Percentiles rank a stretch among this genome's conserved stretches.
Evolutionary conservation across 139 green algal genomes (phyloP).

Genomic region (Tetraselmis striata): DNA sequence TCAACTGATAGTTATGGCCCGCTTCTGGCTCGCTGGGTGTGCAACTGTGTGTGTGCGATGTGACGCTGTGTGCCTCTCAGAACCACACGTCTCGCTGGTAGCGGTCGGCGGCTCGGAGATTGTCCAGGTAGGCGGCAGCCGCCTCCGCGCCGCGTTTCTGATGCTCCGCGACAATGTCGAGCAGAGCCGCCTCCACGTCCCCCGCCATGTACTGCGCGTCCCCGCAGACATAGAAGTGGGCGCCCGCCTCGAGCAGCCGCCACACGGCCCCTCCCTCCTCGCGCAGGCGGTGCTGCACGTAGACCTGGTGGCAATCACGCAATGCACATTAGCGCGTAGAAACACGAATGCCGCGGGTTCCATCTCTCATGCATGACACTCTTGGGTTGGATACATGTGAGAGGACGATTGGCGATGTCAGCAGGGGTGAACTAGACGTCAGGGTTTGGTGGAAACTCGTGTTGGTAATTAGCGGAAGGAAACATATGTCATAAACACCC

Average conservation of each 20-base stretch:
- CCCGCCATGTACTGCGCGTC: conserved; percentile 75
- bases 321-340: background rate
- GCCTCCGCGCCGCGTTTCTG: background rate
- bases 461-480: too few species aligned
- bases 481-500: too few species aligned
- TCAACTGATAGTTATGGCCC: too few species aligned
- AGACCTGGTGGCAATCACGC: conserved; percentile 85
- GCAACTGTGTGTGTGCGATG: too few species aligned
- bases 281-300: conserved; percentile 86
- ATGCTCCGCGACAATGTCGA: conserved; percentile 33
- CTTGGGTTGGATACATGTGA: too few species aligned
- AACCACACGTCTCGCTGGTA: conserved; percentile 23
- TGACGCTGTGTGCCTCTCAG: too few species aligned
- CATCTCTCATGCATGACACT: too few species aligned
- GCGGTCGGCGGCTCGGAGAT: background rate
- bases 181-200: conserved; percentile 43
- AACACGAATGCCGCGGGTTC: too few species aligned
- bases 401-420: too few species aligned
- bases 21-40: too few species aligned
- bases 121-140: conserved; percentile 49
- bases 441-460: too few species aligned
- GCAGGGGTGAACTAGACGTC: too few species aligned
- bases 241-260: conserved; percentile 58
- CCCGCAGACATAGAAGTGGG: conserved; percentile 87
- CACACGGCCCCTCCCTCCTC: conserved; percentile 55